Percentiles rank a stretch among this genome's conserved stretches.
phyloP scores from a whole-genome alignment of 2,329 filamentous ascomycete genomes.

The Pestalotiopsis sp. region DNA sequence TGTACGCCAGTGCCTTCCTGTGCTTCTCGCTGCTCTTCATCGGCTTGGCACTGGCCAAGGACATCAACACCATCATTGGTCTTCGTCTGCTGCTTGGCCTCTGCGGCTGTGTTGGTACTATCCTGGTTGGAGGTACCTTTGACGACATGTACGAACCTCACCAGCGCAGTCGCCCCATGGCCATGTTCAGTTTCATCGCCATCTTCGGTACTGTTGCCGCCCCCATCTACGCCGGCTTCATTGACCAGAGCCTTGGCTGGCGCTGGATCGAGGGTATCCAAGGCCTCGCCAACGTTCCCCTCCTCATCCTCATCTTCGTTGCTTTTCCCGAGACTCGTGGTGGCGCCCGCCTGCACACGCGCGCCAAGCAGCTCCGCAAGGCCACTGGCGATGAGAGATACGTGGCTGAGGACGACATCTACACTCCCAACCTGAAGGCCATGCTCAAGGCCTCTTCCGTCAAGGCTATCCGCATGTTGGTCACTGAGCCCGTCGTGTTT shows the following conservation, averaged over 20 bases:
- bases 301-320: constrained; percentile 34
- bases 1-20: constrained; percentile 47
- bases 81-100: constrained; percentile 49
- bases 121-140: constrained; percentile 52
- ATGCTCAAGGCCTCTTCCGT: constrained; percentile 51
- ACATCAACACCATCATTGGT: constrained; percentile 50
- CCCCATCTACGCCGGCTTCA: constrained; percentile 56
- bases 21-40: constrained; percentile 51
- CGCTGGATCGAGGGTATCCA: constrained; percentile 57
- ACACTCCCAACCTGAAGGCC: constrained; percentile 48
- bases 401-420: constrained; percentile 51
- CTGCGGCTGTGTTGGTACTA: constrained; percentile 52
- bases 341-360: constrained; percentile 41
- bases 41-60: constrained; percentile 47
- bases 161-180: constrained; percentile 48
- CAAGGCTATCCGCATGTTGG: constrained; percentile 39
- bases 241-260: constrained; percentile 54
- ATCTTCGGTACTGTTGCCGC: constrained; percentile 55
- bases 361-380: constrained; percentile 48
- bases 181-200: constrained; percentile 49
- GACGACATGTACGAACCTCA: constrained; percentile 50
- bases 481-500: constrained; percentile 23
- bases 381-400: constrained; percentile 52
- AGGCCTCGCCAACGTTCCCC: constrained; percentile 52
- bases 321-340: constrained; percentile 31